Percentiles rank a stretch among this genome's conserved stretches.
Evolutionary conservation across 2,329 filamentous ascomycete species (phyloP).

Genomic region (Stagonosporopsis vannaccii): DNA sequence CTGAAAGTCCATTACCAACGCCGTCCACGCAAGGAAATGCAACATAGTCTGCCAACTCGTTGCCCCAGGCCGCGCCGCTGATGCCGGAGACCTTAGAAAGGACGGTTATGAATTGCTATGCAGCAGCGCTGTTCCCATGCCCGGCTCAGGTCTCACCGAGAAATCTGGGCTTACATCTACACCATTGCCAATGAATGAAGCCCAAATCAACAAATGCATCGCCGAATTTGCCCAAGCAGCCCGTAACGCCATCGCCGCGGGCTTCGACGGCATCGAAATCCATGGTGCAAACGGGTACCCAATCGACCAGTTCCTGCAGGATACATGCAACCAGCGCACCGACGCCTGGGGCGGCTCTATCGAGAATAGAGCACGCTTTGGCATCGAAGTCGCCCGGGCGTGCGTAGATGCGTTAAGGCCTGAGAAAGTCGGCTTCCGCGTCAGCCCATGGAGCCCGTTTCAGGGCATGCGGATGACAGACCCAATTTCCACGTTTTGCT

Average conservation of each 20-base stretch:
- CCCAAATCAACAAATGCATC: slow-evolving; percentile 48
- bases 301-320: slow-evolving; percentile 69
- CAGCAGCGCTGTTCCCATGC: slow-evolving; percentile 37
- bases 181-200: slow-evolving; percentile 40
- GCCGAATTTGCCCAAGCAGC: slow-evolving; percentile 51
- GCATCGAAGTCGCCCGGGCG: slow-evolving; percentile 60
- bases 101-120: slow-evolving; percentile 42
- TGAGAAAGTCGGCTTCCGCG: slow-evolving; percentile 63
- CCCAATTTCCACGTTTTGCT: slow-evolving; percentile 67
- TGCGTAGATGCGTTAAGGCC: slow-evolving; percentile 60
- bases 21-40: slow-evolving; percentile 67
- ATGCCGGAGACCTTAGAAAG: slow-evolving; percentile 38
- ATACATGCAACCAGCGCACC: slow-evolving; percentile 61
- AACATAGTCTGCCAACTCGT: slow-evolving; percentile 69
- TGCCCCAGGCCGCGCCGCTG: slow-evolving; percentile 63
- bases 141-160: slow-evolving; percentile 53
- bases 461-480: slow-evolving; percentile 69
- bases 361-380: slow-evolving; percentile 60
- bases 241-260: slow-evolving; percentile 55
- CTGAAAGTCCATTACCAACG: slow-evolving; percentile 67
- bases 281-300: slow-evolving; percentile 70
- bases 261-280: slow-evolving; percentile 67
- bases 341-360: slow-evolving; percentile 57
- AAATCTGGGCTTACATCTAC: slow-evolving; percentile 1
- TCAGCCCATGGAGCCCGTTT: slow-evolving; percentile 67